A percentile compares a stretch with the other conserved stretches of the same genome.
Conservation (phyloP, 2,329 filamentous ascomycete species). For the Xylariaceae sp. region DNA sequence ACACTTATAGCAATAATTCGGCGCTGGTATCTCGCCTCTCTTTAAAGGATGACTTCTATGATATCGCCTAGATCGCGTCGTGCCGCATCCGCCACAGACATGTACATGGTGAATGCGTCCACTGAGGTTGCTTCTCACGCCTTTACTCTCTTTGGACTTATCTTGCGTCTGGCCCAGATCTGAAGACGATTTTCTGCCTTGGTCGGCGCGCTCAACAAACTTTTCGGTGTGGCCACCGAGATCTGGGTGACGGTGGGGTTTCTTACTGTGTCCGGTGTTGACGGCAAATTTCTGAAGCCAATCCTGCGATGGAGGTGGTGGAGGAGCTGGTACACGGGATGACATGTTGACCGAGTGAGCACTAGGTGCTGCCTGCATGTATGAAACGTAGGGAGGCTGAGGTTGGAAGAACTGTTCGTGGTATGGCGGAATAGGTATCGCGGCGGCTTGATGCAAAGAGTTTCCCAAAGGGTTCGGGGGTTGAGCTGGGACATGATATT, state of each 20-base stretch:
- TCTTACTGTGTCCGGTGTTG: neutral
- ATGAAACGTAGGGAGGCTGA: neutral
- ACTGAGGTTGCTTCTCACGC: constrained; percentile 12
- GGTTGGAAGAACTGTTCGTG: constrained; percentile 6
- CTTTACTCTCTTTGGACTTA: neutral
- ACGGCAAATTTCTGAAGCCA: neutral
- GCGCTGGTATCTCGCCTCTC: constrained; percentile 26
- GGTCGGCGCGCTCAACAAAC: neutral
- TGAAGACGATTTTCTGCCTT: neutral
- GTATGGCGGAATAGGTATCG: constrained; percentile 12
- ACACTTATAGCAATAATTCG: constrained; percentile 26
- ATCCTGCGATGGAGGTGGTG: constrained; percentile 5
- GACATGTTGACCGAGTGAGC: constrained; percentile 2
- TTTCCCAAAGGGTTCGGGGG: constrained; percentile 5
- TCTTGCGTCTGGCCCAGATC: neutral
- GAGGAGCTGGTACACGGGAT: constrained; percentile 17
- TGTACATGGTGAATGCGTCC: constrained; percentile 26
- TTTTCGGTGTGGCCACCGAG: neutral
- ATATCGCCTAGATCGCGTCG: constrained; percentile 24
- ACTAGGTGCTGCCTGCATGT: constrained; percentile 7
- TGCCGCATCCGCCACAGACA: constrained; percentile 28
- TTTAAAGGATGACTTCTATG: constrained; percentile 26
- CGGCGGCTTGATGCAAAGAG: constrained; percentile 8
- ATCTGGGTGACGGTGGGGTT: neutral
- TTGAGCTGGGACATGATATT: constrained; percentile 10